Evolutionary conservation across 2,329 filamentous ascomycete species (phyloP).

Genomic region (Aspergillus nomiae): DNA sequence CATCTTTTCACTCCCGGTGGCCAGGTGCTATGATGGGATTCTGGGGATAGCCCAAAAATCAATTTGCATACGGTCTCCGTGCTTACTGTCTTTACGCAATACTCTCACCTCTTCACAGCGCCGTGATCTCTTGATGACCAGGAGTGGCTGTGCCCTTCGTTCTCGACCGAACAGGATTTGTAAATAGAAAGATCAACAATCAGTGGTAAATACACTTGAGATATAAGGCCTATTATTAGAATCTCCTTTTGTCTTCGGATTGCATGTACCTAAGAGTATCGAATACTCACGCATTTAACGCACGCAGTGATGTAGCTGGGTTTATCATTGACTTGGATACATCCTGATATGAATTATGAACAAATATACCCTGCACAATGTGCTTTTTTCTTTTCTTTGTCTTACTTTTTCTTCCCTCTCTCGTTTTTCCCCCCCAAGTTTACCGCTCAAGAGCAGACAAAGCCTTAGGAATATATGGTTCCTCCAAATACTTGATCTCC

Average conservation of each 20-base stretch:
- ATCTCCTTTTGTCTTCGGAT: not conserved
- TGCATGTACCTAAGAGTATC: not conserved
- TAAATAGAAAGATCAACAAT: not conserved
- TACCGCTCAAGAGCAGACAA: conserved; percentile 30
- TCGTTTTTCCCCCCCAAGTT: not conserved
- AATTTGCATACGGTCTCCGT: not conserved
- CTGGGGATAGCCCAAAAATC: not conserved
- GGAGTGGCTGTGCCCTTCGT: not conserved
- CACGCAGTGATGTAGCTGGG: not conserved
- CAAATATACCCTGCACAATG: not conserved
- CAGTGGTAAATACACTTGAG: not conserved
- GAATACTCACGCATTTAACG: not conserved
- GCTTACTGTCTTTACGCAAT: not conserved
- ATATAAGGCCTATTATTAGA: not conserved
- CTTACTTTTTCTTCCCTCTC: no score
- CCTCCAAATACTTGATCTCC: conserved; percentile 64
- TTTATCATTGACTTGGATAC: not conserved
- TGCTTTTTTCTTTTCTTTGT: not conserved
- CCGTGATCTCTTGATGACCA: not conserved
- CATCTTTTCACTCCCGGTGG: not conserved
- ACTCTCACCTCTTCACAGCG: conserved; percentile 3
- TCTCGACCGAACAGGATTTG: not conserved
- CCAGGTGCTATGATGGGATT: conserved; percentile 1
- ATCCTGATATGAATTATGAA: not conserved
- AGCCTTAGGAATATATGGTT: conserved; percentile 59